A percentile compares a stretch with the other conserved stretches of the same genome.
phyloP scores from a whole-genome alignment of 768 basidiomycete genomes.

The Collybiopsis luxurians region DNA sequence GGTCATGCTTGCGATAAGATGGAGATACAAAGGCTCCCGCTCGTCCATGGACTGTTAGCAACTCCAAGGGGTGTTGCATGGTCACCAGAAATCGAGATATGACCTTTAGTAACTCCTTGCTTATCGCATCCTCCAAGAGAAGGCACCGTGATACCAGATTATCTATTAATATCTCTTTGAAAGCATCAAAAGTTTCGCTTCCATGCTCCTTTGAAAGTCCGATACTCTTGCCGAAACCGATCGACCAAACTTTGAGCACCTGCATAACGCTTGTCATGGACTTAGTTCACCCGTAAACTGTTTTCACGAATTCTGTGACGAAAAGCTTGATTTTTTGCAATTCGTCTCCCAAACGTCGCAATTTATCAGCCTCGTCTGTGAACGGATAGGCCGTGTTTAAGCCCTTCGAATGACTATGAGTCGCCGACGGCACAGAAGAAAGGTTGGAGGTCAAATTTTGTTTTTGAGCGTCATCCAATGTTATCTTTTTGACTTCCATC shows the following conservation, averaged over 20 bases:
- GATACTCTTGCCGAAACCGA: slow-evolving; percentile 64
- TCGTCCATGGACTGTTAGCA: slow-evolving; percentile 71
- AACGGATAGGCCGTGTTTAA: slow-evolving; percentile 20
- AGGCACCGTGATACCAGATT: slow-evolving; percentile 50
- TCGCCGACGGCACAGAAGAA: slow-evolving; percentile 51
- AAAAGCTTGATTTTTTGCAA: slow-evolving; percentile 57
- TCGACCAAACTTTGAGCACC: slow-evolving; percentile 58
- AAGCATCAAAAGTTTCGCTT: slow-evolving; percentile 71
- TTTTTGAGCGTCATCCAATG: slow-evolving; percentile 40
- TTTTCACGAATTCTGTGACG: slow-evolving; percentile 58
- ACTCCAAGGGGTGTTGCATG: slow-evolving; percentile 58
- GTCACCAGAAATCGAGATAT: slow-evolving; percentile 57
- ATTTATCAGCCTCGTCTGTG: slow-evolving; percentile 34
- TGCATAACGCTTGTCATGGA: slow-evolving; percentile 47
- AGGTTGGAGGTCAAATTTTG: slow-evolving; percentile 39
- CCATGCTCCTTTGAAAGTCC: slow-evolving; percentile 46
- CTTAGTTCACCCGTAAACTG: slow-evolving; percentile 62
- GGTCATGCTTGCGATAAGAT: slow-evolving; percentile 62
- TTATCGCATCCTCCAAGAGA: slow-evolving; percentile 52
- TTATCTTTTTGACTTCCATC: slow-evolving; percentile 76
- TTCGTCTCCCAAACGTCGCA: slow-evolving; percentile 54
- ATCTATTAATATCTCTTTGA: slow-evolving; percentile 55
- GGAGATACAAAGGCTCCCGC: slow-evolving; percentile 70
- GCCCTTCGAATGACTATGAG: slow-evolving; percentile 58
- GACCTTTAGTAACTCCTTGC: slow-evolving; percentile 52